Conservation (phyloP, 805 yeast species). For the Helenozyma baotianmanensis region DNA sequence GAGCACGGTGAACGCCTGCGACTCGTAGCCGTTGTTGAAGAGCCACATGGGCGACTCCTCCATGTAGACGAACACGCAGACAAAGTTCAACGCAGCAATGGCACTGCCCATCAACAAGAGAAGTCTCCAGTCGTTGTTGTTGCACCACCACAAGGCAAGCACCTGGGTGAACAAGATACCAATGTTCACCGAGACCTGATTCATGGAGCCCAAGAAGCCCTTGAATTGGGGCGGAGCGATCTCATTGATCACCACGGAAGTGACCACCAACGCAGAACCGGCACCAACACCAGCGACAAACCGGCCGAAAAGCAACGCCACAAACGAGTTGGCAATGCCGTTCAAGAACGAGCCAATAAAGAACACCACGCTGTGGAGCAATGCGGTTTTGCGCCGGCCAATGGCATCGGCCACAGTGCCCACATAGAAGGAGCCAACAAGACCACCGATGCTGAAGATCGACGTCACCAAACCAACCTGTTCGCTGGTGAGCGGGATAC, state of each 20-base stretch:
- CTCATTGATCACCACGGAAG: constrained; percentile 79
- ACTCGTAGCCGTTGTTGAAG: constrained; percentile 40
- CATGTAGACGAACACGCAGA: constrained; percentile 34
- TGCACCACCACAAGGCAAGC: constrained; percentile 66
- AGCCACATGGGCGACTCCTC: constrained; percentile 89
- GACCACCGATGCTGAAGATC: constrained; percentile 78
- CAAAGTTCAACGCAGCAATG: constrained; percentile 48
- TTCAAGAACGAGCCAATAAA: constrained; percentile 61
- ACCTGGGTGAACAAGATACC: constrained; percentile 83
- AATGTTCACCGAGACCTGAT: constrained; percentile 77
- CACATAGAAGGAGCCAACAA: constrained; percentile 66
- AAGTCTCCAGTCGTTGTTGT: constrained; percentile 64
- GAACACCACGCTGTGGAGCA: constrained; percentile 48
- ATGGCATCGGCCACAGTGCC: constrained; percentile 58
- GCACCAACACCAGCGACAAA: constrained; percentile 80
- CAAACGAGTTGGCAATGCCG: constrained; percentile 43
- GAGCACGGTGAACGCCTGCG: constrained; percentile 36
- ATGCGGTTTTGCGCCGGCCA: constrained; percentile 58
- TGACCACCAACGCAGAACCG: constrained; percentile 80
- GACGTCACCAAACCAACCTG: constrained; percentile 74
- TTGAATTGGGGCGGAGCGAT: constrained; percentile 63
- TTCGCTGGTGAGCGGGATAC: constrained; percentile 53
- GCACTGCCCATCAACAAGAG: constrained; percentile 59
- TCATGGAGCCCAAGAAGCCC: constrained; percentile 85
- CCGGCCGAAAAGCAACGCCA: constrained; percentile 57